These are phyloP conservation scores for Globisporangium emineosum DNA, from an alignment of 352 stramenopile species.

Conservation along the genomic window DNA sequence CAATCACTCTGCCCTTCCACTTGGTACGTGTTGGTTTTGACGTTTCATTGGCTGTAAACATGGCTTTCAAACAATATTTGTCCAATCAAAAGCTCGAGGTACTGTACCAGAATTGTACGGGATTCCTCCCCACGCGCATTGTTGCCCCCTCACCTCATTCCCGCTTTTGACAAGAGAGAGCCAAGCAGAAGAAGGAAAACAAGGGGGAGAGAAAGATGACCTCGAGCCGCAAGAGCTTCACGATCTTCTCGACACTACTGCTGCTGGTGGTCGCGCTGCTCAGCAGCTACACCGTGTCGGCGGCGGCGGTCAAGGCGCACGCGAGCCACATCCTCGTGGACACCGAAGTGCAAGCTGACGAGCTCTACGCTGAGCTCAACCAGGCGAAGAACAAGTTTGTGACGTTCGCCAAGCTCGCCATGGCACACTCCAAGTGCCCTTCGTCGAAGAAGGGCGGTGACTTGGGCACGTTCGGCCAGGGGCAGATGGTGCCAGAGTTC, in stretches of 20 bases:
- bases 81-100: not conserved
- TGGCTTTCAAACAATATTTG: not conserved
- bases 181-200: conserved; percentile 9
- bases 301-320: conserved; percentile 31
- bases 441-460: conserved; percentile 63
- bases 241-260: conserved; percentile 16
- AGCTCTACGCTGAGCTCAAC: conserved; percentile 47
- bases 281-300: conserved; percentile 8
- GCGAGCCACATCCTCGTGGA: conserved; percentile 84
- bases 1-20: conserved; percentile 1
- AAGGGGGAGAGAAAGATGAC: conserved; percentile 8
- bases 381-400: conserved; percentile 47
- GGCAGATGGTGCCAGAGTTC: conserved; percentile 78
- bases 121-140: not conserved
- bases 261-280: conserved; percentile 13
- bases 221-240: conserved; percentile 12
- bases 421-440: conserved; percentile 69
- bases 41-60: not conserved
- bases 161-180: conserved; percentile 5
- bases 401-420: conserved; percentile 67
- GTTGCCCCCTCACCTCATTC: conserved; percentile 1
- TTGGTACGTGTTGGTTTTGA: not conserved
- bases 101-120: not conserved
- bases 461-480: conserved; percentile 64
- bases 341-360: conserved; percentile 60